Evolutionary conservation across 2,329 filamentous ascomycete genomes (phyloP).

Genomic region (Epichloe elymi): DNA sequence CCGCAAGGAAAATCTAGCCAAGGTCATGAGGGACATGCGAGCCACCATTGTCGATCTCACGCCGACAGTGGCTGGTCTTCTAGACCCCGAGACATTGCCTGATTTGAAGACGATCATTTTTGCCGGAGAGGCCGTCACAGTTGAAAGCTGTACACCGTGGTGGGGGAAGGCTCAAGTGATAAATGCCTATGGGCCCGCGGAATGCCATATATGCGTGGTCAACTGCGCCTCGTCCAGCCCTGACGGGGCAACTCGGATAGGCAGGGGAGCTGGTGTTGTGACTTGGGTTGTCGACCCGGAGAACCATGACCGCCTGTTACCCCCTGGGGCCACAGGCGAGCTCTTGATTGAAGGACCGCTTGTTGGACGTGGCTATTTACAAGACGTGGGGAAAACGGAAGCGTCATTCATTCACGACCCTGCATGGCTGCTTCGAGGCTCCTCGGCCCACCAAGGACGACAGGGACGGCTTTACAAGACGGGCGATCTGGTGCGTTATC

Average conservation of each 20-base stretch:
- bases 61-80: neutral
- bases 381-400: constrained; percentile 32
- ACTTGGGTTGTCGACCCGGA: neutral
- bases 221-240: constrained; percentile 22
- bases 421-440: constrained; percentile 33
- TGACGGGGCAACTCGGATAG: constrained; percentile 7
- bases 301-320: neutral
- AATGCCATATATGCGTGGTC: neutral
- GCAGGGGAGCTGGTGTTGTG: neutral
- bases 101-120: neutral
- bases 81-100: neutral
- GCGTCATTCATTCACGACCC: constrained; percentile 45
- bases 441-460: constrained; percentile 14
- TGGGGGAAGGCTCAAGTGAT: neutral
- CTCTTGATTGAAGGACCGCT: constrained; percentile 2
- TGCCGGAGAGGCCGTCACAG: neutral
- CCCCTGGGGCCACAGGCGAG: neutral
- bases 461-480: constrained; percentile 14
- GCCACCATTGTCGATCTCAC: constrained; percentile 1
- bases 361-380: neutral
- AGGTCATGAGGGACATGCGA: neutral
- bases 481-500: constrained; percentile 18
- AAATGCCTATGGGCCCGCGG: constrained; percentile 1
- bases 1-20: neutral
- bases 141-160: neutral